These are phyloP conservation scores for Gynostemma pentaphyllum DNA, from an alignment of 306 rosid genomes.

Conservation along the genomic window DNA sequence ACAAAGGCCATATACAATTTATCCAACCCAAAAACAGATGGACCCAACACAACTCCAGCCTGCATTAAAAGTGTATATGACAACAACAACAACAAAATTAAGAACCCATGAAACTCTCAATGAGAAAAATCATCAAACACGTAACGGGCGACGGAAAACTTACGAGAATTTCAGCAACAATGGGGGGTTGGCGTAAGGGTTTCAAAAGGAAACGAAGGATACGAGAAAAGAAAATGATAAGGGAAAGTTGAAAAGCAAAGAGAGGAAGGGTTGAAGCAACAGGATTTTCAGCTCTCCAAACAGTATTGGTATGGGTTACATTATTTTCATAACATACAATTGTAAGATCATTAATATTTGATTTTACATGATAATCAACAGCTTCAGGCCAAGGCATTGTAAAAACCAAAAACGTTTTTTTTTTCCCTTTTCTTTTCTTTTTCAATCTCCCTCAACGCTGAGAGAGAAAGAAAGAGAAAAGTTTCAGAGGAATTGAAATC, in stretches of 20 bases:
- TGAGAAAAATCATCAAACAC: background rate
- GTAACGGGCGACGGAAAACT: background rate
- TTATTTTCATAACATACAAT: constrained; percentile 17
- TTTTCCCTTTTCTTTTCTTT: no score
- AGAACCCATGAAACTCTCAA: background rate
- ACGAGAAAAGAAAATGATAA: constrained; percentile 15
- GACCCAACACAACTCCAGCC: constrained; percentile 31
- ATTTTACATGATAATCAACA: background rate
- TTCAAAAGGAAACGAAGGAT: constrained; percentile 10
- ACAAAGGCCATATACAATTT: background rate
- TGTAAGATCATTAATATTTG: background rate
- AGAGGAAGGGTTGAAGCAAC: constrained; percentile 2
- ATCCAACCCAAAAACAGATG: background rate
- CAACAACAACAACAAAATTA: no score
- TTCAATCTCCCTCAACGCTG: no score
- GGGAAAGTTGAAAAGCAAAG: constrained; percentile 16
- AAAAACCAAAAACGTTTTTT: no score
- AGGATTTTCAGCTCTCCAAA: constrained; percentile 26
- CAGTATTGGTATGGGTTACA: background rate
- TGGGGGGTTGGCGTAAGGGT: constrained; percentile 23
- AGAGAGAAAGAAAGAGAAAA: no score
- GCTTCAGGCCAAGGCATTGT: no score
- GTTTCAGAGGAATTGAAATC: no score
- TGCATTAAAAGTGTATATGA: no score
- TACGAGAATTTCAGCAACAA: constrained; percentile 29